phyloP scores from a whole-genome alignment of 345 rosid species.

The Microthlaspi erraticum region DNA sequence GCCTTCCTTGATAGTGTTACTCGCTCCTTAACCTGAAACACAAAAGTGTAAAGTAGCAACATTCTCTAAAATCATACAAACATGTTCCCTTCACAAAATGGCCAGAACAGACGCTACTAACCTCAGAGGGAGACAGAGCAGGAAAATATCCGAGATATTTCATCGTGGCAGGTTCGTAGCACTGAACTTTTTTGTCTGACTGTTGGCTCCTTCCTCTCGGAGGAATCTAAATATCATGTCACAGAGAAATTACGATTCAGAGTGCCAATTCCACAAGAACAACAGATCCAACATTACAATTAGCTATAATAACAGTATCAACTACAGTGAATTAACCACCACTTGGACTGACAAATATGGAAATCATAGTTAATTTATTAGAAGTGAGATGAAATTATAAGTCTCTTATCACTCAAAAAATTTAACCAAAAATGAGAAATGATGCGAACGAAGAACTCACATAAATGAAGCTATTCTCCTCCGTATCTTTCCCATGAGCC shows the following conservation, averaged over 20 bases:
- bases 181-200: slow-evolving; percentile 83
- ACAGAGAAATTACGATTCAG: slow-evolving; percentile 18
- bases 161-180: slow-evolving; percentile 99
- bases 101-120: slow-evolving; percentile 42
- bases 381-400: not conserved
- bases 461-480: slow-evolving; percentile 87
- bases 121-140: slow-evolving; percentile 75
- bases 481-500: slow-evolving; percentile 79
- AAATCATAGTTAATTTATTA: not conserved
- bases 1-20: slow-evolving; percentile 91
- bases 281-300: not conserved
- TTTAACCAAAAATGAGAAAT: slow-evolving; percentile 6
- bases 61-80: not conserved
- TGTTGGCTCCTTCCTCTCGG: slow-evolving; percentile 89
- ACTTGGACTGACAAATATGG: slow-evolving; percentile 20
- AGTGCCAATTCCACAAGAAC: not conserved
- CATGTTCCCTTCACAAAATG: not conserved
- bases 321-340: slow-evolving; percentile 1
- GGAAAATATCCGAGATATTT: slow-evolving; percentile 89
- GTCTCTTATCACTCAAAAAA: not conserved
- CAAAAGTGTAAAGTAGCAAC: slow-evolving; percentile 17
- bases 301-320: slow-evolving; percentile 19
- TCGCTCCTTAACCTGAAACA: slow-evolving; percentile 72
- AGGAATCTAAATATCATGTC: slow-evolving; percentile 64
- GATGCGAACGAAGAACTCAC: slow-evolving; percentile 56